Percentiles rank a stretch among this genome's conserved stretches.
Evolutionary conservation across 495 filamentous ascomycete species (phyloP).

Genomic region (Neurospora sp.): DNA sequence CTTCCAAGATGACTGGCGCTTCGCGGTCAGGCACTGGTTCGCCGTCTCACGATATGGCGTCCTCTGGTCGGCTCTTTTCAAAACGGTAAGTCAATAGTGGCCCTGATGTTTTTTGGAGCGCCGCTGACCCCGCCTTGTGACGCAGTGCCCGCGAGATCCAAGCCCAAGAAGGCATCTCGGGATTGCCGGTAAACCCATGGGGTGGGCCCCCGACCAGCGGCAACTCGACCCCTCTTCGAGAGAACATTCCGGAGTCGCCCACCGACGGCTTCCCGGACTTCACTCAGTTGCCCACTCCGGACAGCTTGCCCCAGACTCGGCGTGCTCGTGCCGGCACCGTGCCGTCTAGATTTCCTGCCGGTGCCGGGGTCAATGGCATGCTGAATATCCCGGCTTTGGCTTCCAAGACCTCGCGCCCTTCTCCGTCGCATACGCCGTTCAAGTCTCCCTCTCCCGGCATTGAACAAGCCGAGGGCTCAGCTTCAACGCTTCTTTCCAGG

Average conservation of each 20-base stretch:
- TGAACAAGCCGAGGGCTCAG: conserved; percentile 50
- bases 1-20: conserved; percentile 60
- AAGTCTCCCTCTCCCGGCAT: conserved; percentile 62
- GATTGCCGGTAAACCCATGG: conserved; percentile 75
- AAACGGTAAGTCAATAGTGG: conserved; percentile 62
- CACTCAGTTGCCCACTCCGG: conserved; percentile 51
- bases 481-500: conserved; percentile 70
- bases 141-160: conserved; percentile 88
- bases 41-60: conserved; percentile 83
- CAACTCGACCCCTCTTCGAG: conserved; percentile 88
- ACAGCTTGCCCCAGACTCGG: conserved; percentile 45
- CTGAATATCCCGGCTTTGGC: conserved; percentile 55
- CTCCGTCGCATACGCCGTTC: conserved; percentile 87
- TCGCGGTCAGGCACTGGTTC: conserved; percentile 87
- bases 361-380: conserved; percentile 46
- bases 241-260: conserved; percentile 96
- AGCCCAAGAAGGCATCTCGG: conserved; percentile 74
- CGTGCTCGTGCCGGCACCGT: conserved; percentile 91
- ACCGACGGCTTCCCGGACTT: conserved; percentile 94
- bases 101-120: neutral
- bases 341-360: conserved; percentile 81
- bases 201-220: conserved; percentile 84
- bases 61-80: conserved; percentile 63
- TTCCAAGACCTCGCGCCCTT: conserved; percentile 76
- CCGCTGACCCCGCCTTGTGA: conserved; percentile 11